Evolutionary conservation across 2,329 filamentous ascomycete genomes (phyloP), one percentile per base, ranked within the genome.

Genomic region (Pezicula radicicola): DNA sequence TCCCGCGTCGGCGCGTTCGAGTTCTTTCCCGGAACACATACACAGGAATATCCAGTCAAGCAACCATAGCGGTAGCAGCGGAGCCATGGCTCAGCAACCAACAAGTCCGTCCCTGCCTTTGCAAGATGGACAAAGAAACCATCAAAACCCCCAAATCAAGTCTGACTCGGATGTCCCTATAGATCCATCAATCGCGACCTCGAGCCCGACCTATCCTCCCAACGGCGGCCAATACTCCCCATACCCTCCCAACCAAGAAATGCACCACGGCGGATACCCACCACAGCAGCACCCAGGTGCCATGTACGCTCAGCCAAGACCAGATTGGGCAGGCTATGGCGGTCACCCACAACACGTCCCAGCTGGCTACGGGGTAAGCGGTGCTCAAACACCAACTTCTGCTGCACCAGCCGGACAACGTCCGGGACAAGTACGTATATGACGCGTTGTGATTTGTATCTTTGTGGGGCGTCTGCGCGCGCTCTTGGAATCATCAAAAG

Each of bases 121-220:
- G 78, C 82, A 85, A 82, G 88, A 91, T 90, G 88, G 79, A 72
- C 77, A 78, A 68, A 79, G 81, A 77, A 87, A 79, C 81, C 84
- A 88, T 86, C 87, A 86, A 78, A 80, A 83, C 77, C 79, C 81
- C 72, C 79, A 84, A 80, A 81, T 87, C 76, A 92, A 91, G 75
- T 95, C 92, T 96, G 89, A 96, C 91, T 83, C 82, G 83, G 87
- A 91, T 85, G 85, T 95, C 79, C 91, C 91, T 87, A 92, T 96
- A 97, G 93, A 97, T 95, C 91, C 92, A 68, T 95, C 91, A 72
- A 96, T 97, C 72, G 89, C 91, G 73, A 87, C 89, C 66, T 89
- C 91, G 68, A 96, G 91, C 80, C 92, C 93, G 55, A 92, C 90
- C 65, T 97, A 96, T 71, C 83, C 89, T 63, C 88, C 91, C 59